Percentiles rank a stretch among this genome's conserved stretches.
Evolutionary conservation across 495 filamentous ascomycete genomes (phyloP).

Genomic region (Pyrenula aspistea): DNA sequence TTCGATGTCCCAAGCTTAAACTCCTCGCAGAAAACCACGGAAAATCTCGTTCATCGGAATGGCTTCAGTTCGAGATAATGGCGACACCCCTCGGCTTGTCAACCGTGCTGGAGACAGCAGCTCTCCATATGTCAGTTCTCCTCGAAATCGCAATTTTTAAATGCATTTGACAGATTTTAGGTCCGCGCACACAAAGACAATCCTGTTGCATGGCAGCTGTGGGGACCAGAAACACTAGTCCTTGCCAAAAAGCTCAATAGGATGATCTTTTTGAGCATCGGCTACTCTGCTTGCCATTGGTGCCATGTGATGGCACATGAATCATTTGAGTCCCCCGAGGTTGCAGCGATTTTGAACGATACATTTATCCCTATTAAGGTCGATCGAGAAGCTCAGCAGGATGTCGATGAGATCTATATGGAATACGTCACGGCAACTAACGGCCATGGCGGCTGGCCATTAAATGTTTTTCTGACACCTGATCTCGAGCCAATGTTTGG

Average conservation of each 20-base stretch:
- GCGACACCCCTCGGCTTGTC: background rate
- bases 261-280: conserved; percentile 88
- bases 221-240: conserved; percentile 63
- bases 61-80: background rate
- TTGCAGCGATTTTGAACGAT: conserved; percentile 73
- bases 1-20: too few relatives aligned
- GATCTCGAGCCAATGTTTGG: conserved; percentile 90
- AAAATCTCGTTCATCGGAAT: background rate
- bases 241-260: conserved; percentile 71
- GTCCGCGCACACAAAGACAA: conserved; percentile 74
- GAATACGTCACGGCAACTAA: conserved; percentile 94
- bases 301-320: conserved; percentile 92
- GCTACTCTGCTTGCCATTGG: conserved; percentile 93
- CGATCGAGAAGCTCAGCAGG: conserved; percentile 89
- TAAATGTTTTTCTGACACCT: conserved; percentile 93
- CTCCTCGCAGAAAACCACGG: too few relatives aligned
- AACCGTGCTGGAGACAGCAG: background rate
- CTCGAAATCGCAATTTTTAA: too few relatives aligned
- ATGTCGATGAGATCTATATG: conserved; percentile 95
- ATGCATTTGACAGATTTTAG: too few relatives aligned
- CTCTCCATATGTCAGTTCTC: background rate
- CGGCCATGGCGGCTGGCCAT: conserved; percentile 86
- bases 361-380: conserved; percentile 88
- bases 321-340: conserved; percentile 71
- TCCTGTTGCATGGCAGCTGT: conserved; percentile 86